Conservation (phyloP, 2,329 filamentous ascomycete species). For the Aspergillus fumigatus region DNA sequence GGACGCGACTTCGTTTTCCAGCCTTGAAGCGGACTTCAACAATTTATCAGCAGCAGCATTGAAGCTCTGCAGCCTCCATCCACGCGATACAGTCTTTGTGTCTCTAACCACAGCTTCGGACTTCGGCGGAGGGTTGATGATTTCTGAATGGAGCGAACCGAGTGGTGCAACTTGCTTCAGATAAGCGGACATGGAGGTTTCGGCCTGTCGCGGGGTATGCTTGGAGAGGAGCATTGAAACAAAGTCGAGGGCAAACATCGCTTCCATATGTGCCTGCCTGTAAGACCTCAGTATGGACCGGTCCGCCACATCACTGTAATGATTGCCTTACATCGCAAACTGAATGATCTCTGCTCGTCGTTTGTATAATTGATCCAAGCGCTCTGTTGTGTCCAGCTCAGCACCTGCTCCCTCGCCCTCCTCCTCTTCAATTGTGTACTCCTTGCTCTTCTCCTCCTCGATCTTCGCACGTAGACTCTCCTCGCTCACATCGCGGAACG, state of each 20-base stretch:
- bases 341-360: conserved; percentile 42
- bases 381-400: conserved; percentile 36
- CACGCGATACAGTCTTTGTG: conserved; percentile 51
- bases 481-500: conserved; percentile 77
- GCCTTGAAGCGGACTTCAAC: conserved; percentile 63
- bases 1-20: conserved; percentile 71
- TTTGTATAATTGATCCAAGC: conserved; percentile 40
- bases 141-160: conserved; percentile 67
- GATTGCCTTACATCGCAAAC: conserved; percentile 35
- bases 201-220: conserved; percentile 66
- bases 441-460: conserved; percentile 44
- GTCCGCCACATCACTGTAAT: background rate
- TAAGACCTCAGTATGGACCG: conserved; percentile 5
- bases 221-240: conserved; percentile 81
- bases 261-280: conserved; percentile 44
- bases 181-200: conserved; percentile 63
- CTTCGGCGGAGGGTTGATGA: conserved; percentile 57
- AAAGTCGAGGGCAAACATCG: conserved; percentile 70
- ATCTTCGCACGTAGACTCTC: conserved; percentile 67
- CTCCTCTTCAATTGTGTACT: conserved; percentile 45
- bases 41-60: conserved; percentile 70
- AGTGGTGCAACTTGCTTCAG: conserved; percentile 68
- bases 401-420: conserved; percentile 27
- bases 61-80: conserved; percentile 75
- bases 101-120: conserved; percentile 54